These are phyloP conservation scores for Candida morakotiae DNA, from an alignment of 805 yeast genomes.

Conservation along the genomic window DNA sequence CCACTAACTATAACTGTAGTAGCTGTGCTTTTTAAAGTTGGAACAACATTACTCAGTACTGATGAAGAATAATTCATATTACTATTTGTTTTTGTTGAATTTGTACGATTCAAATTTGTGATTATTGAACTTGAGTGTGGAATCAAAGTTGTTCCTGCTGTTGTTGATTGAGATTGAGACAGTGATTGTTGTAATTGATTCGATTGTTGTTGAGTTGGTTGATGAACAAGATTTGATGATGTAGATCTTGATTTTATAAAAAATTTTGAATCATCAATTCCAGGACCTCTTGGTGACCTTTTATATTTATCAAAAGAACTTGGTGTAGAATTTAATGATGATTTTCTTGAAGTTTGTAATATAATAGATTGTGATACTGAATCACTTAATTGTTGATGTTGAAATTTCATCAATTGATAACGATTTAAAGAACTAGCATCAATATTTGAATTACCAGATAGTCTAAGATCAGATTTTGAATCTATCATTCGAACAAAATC, in stretches of 20 bases:
- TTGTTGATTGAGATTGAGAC: too few species aligned
- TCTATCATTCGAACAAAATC: slow-evolving; percentile 73
- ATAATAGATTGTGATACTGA: slow-evolving; percentile 50
- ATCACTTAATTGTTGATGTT: slow-evolving; percentile 53
- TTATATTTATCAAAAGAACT: slow-evolving; percentile 6
- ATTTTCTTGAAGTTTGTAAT: slow-evolving; percentile 27
- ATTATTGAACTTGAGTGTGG: background rate
- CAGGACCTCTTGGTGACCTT: slow-evolving; percentile 29
- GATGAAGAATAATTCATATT: background rate
- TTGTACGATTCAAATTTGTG: background rate
- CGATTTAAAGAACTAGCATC: slow-evolving; percentile 41
- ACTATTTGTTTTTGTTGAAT: too few species aligned
- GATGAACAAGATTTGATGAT: slow-evolving; percentile 1
- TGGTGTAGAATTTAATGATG: slow-evolving; percentile 21
- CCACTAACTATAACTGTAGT: slow-evolving; percentile 19
- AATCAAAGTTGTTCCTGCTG: background rate
- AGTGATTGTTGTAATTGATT: too few species aligned
- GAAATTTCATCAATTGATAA: slow-evolving; percentile 49
- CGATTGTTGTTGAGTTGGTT: background rate
- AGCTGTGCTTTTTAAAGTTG: slow-evolving; percentile 4
- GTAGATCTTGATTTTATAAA: slow-evolving; percentile 3
- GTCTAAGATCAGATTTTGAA: slow-evolving; percentile 50
- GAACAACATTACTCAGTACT: background rate
- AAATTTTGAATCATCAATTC: slow-evolving; percentile 30
- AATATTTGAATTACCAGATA: slow-evolving; percentile 17